Conservation (phyloP, 441 rosid genomes). For the Metrosideros polymorpha region DNA sequence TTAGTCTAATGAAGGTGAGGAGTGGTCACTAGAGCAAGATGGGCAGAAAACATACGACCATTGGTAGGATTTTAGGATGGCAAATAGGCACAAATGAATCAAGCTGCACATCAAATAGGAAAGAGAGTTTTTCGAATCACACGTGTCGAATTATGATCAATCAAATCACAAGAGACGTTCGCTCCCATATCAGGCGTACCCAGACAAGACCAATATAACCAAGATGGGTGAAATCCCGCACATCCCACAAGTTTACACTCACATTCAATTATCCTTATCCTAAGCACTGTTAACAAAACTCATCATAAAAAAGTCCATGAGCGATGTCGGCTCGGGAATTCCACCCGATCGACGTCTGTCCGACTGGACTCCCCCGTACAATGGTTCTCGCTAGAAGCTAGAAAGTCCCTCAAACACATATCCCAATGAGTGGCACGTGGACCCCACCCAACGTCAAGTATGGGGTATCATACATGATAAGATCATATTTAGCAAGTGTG, state of each 20-base stretch:
- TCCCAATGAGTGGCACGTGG: too few species aligned
- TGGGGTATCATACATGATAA: neutral
- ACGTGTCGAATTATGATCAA: neutral
- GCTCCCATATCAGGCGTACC: neutral
- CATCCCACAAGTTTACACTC: neutral
- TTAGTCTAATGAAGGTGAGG: neutral
- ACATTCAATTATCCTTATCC: neutral
- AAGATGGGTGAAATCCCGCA: neutral
- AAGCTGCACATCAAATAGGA: rapidly evolving
- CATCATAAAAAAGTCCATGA: too few species aligned
- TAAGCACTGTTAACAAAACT: neutral
- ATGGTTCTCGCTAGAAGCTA: neutral
- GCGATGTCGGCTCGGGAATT: neutral
- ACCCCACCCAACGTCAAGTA: too few species aligned
- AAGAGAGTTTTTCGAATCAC: neutral
- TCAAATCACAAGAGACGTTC: too few species aligned
- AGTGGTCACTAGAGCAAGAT: neutral
- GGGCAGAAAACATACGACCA: rapidly evolving
- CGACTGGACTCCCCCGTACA: neutral
- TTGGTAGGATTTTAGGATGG: neutral
- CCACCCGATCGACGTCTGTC: neutral
- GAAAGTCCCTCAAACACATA: neutral
- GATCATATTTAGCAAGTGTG: neutral
- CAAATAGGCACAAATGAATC: neutral
- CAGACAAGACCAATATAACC: neutral